Base-by-base conservation (phyloP, 169 alveolate species). In the Plasmodium falciparum region DNA sequence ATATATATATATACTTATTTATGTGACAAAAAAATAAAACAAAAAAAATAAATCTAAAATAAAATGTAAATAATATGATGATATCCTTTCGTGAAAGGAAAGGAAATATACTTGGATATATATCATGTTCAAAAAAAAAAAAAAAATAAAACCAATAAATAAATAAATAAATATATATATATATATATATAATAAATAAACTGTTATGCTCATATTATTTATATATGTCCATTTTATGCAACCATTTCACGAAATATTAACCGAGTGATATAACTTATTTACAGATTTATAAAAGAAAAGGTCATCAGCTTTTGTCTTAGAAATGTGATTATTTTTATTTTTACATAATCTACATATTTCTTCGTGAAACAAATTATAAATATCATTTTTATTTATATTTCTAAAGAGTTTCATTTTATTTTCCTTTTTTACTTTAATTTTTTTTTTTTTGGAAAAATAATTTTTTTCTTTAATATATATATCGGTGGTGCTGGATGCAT, bases 271-370 rank as follows among this genome's bases (percentile, higher is more conserved):
- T 20, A 80, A 71, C 22, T 20, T 67, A 15, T 80, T 80, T n/a
- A 80, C 90, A 80, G 80, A 80, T 62, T 80, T 80, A 54, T 80
- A 72, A 71, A 80, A 80, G 20, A 67, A 80, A 39, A 80, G 90
- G 39, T 80, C 90, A 58, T 80, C 90, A 59, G 90, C 17, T 54
- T 24, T 66, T 20, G 24, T 80, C 50, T 80, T 80, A 12, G 83
- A 52, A 67, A 69, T 75, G 69, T 75, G 62, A 22, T 75, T 67
- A 33, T 80, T 67, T 67, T 54, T 67, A 20, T 67, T 54, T 71
- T 80, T 80, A 45, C 63, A 69, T 24, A 80, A 61, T 66, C 72
- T 80, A 9, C 65, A 80, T 39, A 80, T 80, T 62, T 80, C 83
- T 59, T 80, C 90, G 49, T 52, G 69, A 26, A 80, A 80, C 49